Percentiles rank a stretch among this genome's conserved stretches.
Evolutionary conservation across 257 asterid species (phyloP).

Genomic region (Scutellaria baicalensis): DNA sequence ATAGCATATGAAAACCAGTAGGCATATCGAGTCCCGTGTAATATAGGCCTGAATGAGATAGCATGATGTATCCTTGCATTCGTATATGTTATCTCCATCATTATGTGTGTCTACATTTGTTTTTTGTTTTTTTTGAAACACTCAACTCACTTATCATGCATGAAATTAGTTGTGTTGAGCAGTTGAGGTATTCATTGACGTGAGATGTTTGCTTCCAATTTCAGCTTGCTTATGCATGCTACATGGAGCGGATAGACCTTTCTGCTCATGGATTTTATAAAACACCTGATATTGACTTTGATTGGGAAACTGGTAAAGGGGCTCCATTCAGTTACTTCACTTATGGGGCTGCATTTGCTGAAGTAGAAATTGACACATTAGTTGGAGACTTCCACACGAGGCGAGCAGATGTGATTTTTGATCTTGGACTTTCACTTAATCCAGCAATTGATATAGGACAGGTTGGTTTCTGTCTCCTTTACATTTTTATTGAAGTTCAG

Average conservation of each 20-base stretch:
- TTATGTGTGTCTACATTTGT: neutral
- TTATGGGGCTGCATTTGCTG: constrained; percentile 88
- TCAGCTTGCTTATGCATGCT: constrained; percentile 83
- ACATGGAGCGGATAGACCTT: constrained; percentile 83
- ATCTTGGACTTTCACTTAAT: constrained; percentile 86
- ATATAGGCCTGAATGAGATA: no score
- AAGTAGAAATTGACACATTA: constrained; percentile 91
- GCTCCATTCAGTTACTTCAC: constrained; percentile 76
- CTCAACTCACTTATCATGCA: neutral
- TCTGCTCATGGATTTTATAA: constrained; percentile 90
- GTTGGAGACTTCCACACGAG: constrained; percentile 93
- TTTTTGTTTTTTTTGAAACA: neutral
- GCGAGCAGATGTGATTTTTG: constrained; percentile 68
- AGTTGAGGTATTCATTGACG: constrained; percentile 4
- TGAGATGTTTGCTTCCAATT: neutral
- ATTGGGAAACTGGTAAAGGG: constrained; percentile 79
- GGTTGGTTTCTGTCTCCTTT: constrained; percentile 28
- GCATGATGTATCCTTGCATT: neutral
- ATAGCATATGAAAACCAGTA: no score
- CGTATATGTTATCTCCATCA: neutral
- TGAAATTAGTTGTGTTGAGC: neutral
- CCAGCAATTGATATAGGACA: constrained; percentile 98
- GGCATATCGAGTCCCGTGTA: no score
- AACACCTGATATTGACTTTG: constrained; percentile 77
- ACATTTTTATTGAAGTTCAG: neutral